Base-by-base conservation (phyloP, 495 filamentous ascomycete species). In the Letharia columbiana region DNA sequence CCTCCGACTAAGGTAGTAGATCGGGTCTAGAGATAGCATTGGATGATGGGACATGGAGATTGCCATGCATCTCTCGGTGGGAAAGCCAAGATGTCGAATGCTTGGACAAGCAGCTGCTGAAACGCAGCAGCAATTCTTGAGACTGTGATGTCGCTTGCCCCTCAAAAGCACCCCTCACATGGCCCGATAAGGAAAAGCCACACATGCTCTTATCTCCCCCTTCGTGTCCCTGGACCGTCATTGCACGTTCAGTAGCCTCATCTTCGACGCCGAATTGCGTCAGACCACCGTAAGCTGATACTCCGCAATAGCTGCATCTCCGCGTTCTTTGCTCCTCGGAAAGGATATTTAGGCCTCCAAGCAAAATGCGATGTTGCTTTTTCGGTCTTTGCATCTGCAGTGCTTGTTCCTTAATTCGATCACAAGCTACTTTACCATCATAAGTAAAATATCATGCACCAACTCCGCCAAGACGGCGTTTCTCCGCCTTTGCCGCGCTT, bases 101-200 rank as follows among this genome's bases (percentile, higher is more conserved):
- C 59, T 61, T 0, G 8, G 3, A 20, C 4, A 28, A 12, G 37
- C 11, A 35, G 31, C 39, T 35, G 23, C n/a, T 61, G 15, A 23
- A 42, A 37, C 20, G 58, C 58, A 42, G 39, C 59, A 61, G 17
- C 31, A 20, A 20, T 45, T 4, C 5, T 47, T 17, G 31, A 45
- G 60, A 23, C 18, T 11, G 31, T 44, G 59, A 52, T 31, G 23
- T 52, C 23, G 23, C 49, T 47, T 35, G 42, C 60, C 60, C 42
- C 31, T 62, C 61, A 3, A 40, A n/a, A 39, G 17, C 20, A 17
- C 44, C 28, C 5, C 31, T 62, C 60, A 45, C 35, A 37, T 50
- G 39, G 37, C 35, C 64, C 35, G 64, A 61, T 66, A 61, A 66
- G 64, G 64, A 54, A 66, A 66, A 66, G 64, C 64, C 64, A 61